A percentile compares a stretch with the other conserved stretches of the same genome.
Conservation (phyloP, 148 eudicot genomes). For the Silene latifolia region DNA sequence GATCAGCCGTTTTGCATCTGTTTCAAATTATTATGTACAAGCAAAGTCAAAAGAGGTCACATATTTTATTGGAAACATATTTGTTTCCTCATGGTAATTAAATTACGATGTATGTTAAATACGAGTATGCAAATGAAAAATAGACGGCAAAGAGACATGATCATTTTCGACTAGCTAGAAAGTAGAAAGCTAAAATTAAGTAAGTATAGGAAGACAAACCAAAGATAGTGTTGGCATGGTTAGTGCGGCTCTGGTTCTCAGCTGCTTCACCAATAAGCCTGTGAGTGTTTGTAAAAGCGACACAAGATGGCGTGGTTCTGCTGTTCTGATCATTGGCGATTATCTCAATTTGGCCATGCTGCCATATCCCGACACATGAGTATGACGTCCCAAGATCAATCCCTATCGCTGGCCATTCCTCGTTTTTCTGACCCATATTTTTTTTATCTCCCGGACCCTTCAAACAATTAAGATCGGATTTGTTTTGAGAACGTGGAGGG, state of each 20-base stretch:
- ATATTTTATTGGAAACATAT: too few species aligned
- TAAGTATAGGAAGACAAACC: slow-evolving; percentile 11
- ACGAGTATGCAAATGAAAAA: too few species aligned
- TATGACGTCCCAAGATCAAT: slow-evolving; percentile 20
- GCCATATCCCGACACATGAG: slow-evolving; percentile 19
- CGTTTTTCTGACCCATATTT: not conserved
- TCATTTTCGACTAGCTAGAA: too few species aligned
- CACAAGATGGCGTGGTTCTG: slow-evolving; percentile 21
- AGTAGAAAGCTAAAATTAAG: too few species aligned
- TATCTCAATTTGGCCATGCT: slow-evolving; percentile 15
- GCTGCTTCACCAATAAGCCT: too few species aligned
- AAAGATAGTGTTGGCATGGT: slow-evolving; percentile 19
- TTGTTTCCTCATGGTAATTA: too few species aligned
- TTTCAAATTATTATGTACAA: not conserved
- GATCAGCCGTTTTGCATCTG: not conserved
- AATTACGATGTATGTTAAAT: too few species aligned
- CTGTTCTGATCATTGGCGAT: slow-evolving; percentile 20
- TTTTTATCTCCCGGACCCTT: not conserved
- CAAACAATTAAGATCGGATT: too few species aligned
- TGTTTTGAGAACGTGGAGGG: too few species aligned
- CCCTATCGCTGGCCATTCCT: slow-evolving; percentile 15
- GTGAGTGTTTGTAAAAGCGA: slow-evolving; percentile 17
- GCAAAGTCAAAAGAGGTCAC: not conserved
- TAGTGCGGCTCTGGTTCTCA: slow-evolving; percentile 4
- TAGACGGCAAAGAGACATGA: too few species aligned